Evolutionary conservation across 202 grass and related monocot species (phyloP).

Genomic region (Digitaria exilis): DNA sequence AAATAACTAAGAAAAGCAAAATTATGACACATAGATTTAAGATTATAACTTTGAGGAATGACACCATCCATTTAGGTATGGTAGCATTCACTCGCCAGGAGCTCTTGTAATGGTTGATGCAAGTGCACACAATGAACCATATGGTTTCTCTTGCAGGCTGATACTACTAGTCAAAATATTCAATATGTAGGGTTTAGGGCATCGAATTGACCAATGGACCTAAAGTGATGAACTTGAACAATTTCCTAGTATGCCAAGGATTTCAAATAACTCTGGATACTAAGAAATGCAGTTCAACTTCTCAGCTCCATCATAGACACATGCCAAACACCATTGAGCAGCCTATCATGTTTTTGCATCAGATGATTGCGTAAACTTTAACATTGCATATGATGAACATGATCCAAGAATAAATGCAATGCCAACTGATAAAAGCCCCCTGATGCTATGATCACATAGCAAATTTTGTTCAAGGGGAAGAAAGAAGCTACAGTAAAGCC

Average conservation of each 20-base stretch:
- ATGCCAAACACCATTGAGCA: not conserved
- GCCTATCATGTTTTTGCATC: not conserved
- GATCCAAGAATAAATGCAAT: not conserved
- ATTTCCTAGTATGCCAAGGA: not conserved
- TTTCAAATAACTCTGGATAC: not conserved
- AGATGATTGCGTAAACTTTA: not conserved
- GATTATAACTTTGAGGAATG: not conserved
- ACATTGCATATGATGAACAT: not conserved
- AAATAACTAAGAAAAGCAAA: not conserved
- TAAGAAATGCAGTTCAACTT: not conserved
- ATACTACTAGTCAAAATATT: not conserved
- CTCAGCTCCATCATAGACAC: not conserved
- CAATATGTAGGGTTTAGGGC: not conserved
- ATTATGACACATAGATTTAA: not conserved
- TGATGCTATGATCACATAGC: not conserved
- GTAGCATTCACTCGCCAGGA: not conserved
- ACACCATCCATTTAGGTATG: not conserved
- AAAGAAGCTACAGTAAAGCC: not conserved
- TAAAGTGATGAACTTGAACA: not conserved
- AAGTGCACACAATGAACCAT: not conserved
- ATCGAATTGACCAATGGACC: not conserved
- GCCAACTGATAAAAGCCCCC: not conserved
- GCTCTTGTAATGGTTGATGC: conserved; percentile 4
- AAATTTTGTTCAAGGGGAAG: not conserved
- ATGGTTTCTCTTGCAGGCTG: not conserved